These are phyloP conservation scores for Conticribra guillardii DNA, from an alignment of 108 stramenopile genomes.

Conservation along the genomic window DNA sequence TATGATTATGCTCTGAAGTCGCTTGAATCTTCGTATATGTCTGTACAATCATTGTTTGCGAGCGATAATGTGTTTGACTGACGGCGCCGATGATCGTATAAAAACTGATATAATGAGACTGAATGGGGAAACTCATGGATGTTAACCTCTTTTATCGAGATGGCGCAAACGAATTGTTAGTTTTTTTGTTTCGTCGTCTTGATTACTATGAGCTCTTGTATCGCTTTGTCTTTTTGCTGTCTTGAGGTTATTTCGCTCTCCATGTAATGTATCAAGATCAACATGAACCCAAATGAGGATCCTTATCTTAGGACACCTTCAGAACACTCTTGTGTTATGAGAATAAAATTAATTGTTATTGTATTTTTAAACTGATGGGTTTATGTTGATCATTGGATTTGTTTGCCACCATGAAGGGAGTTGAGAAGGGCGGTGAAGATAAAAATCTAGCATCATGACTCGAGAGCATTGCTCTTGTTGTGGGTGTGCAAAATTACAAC, in stretches of 20 bases:
- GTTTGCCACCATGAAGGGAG: neutral
- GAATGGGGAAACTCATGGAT: conserved; percentile 35
- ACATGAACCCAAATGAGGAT: conserved; percentile 40
- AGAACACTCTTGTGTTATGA: conserved; percentile 50
- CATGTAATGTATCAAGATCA: too few species aligned
- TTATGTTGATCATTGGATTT: neutral
- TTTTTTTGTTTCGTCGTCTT: conserved; percentile 5
- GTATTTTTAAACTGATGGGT: conserved; percentile 51
- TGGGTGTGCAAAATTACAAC: conserved; percentile 23
- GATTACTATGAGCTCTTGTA: neutral
- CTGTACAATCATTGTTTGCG: too few species aligned
- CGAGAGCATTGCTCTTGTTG: conserved; percentile 3
- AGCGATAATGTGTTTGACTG: neutral
- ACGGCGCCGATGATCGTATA: conserved; percentile 24
- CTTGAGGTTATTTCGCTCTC: too few species aligned
- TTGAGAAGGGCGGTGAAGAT: conserved; percentile 24
- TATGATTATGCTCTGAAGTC: neutral
- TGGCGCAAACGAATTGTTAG: neutral
- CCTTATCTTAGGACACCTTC: conserved; percentile 50
- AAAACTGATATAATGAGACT: conserved; percentile 48
- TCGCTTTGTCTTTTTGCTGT: too few species aligned
- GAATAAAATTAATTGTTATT: conserved; percentile 52
- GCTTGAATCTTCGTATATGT: neutral
- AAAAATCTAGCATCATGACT: conserved; percentile 26
- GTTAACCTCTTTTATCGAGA: conserved; percentile 29